phyloP scores from a whole-genome alignment of 352 stramenopile genomes.

The Globisporangium yorkense region DNA sequence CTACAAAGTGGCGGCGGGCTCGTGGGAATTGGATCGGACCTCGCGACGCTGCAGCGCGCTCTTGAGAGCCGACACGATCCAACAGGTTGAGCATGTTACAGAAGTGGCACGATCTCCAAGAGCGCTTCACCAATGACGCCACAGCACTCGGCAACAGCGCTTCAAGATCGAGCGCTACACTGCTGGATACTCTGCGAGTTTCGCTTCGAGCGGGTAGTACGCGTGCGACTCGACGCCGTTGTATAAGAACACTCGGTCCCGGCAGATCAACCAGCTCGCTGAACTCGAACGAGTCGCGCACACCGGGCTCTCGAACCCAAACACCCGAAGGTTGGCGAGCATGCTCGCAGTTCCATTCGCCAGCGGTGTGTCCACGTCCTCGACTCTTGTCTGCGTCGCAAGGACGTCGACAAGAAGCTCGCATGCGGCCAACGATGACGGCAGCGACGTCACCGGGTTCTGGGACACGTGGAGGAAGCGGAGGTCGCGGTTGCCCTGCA shows the following conservation, averaged over 20 bases:
- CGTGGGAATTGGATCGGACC: no score
- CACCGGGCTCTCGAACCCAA: not conserved
- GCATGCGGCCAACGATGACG: not conserved
- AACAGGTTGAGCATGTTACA: no score
- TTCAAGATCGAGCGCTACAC: not conserved
- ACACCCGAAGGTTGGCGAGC: not conserved
- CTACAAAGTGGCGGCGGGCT: no score
- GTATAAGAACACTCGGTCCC: not conserved
- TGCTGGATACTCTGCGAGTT: not conserved
- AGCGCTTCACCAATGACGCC: no score
- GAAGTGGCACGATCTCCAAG: no score
- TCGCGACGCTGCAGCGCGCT: no score
- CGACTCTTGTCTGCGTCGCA: not conserved
- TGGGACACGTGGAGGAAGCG: not conserved
- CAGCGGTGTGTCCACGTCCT: not conserved
- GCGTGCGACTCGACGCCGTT: not conserved
- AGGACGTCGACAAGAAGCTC: not conserved
- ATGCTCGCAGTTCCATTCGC: not conserved
- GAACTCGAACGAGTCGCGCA: not conserved
- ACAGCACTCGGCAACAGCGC: not conserved
- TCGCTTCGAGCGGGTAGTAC: conserved; percentile 3
- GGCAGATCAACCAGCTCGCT: not conserved
- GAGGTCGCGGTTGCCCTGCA: not conserved
- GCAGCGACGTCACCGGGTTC: not conserved
- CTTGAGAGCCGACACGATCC: no score